Base-by-base conservation (phyloP, 2,329 filamentous ascomycete genomes). In the Aspergillus fischeri region DNA sequence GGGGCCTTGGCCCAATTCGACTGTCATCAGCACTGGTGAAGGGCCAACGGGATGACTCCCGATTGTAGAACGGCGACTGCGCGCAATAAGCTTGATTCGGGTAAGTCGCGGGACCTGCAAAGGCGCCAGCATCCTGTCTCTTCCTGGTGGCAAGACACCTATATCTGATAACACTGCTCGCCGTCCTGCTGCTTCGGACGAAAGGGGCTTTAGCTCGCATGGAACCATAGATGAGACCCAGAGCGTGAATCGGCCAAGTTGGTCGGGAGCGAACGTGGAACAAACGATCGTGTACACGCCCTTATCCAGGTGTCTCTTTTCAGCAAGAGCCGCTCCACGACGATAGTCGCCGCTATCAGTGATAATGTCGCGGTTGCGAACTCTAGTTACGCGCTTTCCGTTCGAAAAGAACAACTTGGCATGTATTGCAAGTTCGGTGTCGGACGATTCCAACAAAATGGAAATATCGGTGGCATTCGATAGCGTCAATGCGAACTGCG, bases 331-430 rank as follows among this genome's bases (percentile, higher is more conserved):
- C 69, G 89, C 90, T 28, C 89, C 89, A 28, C 88, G 86, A 51
- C 90, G 86, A 74, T 99, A 97, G 64, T 96, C 91, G n/a, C 90
- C 90, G 35, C 91, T 95, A 55, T 91, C 88, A 24, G 84, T 84
- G 25, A 95, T 82, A 42, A 97, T 85, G 69, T 97, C 92, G 63
- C 90, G 86, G 53, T 62, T 85, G 80, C 51, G 86, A 17, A 96
- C 81, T 24, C 83, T 78, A 20, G 86, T 83, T 1, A 94, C 83
- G 42, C 92, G 86, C 63, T 86, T 82, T 10, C 91, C 90, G 48
- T 83, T 77, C 4, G 88, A 89, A 82, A 91, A 91, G 38, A 95
- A 86, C 3, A 97, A 77, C 66, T 93, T 93, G 53, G 96, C 83
- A 69, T 97, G 92, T 1, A 96, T 83, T 17, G 91, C 88, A 21